Evolutionary conservation across 1,139 yeast genomes (phyloP).

Genomic region (Candida tetrigidarum): DNA sequence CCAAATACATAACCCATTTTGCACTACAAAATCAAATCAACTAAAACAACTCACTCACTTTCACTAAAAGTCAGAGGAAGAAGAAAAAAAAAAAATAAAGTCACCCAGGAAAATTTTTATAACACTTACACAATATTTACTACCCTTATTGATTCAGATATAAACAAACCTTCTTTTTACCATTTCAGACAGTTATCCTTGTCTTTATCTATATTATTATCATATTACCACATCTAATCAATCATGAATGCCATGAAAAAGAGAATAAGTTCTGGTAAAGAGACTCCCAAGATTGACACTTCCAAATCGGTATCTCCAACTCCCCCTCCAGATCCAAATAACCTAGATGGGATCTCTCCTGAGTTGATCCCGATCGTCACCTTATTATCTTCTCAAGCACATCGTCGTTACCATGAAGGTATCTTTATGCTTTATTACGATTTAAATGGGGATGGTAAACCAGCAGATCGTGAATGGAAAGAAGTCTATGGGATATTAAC

Average conservation of each 20-base stretch:
- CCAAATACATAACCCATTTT: no score
- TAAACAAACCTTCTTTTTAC: no score
- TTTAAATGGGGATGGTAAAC: slow-evolving; percentile 81
- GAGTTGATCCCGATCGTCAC: slow-evolving; percentile 80
- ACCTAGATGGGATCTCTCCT: slow-evolving; percentile 49
- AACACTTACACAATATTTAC: no score
- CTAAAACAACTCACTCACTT: no score
- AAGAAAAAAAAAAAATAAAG: no score
- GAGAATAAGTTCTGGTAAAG: slow-evolving; percentile 23
- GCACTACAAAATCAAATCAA: no score
- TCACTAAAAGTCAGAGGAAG: no score
- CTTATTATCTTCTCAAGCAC: slow-evolving; percentile 69
- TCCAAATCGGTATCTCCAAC: slow-evolving; percentile 7
- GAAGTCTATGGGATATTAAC: slow-evolving; percentile 92
- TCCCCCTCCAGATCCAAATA: slow-evolving; percentile 12
- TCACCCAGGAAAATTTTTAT: no score
- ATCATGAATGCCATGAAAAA: slow-evolving; percentile 26
- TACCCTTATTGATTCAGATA: no score
- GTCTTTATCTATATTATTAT: no score
- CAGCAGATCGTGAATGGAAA: slow-evolving; percentile 82
- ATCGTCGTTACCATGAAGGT: slow-evolving; percentile 76
- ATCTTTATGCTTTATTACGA: slow-evolving; percentile 74
- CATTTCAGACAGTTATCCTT: no score
- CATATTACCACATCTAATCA: no score
- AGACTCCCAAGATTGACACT: slow-evolving; percentile 11